Base-by-base conservation (phyloP, 495 filamentous ascomycete species). In the Aspergillus indologenus region DNA sequence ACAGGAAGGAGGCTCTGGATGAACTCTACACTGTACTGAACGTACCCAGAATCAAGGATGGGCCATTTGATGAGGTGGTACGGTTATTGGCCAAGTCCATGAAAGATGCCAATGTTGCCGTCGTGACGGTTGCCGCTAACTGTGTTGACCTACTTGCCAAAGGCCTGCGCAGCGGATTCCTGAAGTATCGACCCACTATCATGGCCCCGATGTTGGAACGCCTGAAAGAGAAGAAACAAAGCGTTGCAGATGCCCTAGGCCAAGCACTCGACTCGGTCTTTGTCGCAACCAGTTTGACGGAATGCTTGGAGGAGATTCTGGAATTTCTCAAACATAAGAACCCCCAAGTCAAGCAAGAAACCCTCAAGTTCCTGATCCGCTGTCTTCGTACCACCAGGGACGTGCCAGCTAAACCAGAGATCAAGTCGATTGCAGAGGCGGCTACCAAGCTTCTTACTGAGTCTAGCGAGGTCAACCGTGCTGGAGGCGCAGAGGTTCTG, bases 31-130 rank as follows among this genome's bases (percentile, higher is more conserved):
- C 79, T 14, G 79, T 83, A 9, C 73, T 95, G 54, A 96, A 98
- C 67, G 86, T 94, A 18, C 92, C 94, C 21, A 84, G 87, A 54
- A 96, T 99, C 69, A 92, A 96, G 71, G 94, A 98, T 58, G 92
- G 84, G 3, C 87, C 87, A 44, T 99, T 89, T 62, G 83, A 87
- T 71, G 92, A 98, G 60, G 85, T 96, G 65, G 83, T 89, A 45
- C 82, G 87, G 46, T 83, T 81, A 5, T 75, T 98, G 46, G 94
- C 94, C 24, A 98, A 97, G 70, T 90, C 84, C 64, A 98, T 98
- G 93, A 98, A 98, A 71, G 95, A 99, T 68, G 94, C 95, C 50
- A 99, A 99, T 66, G 87, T 99, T 65, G 90, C 90, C 8, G 94
- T 98, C 45, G 95, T 96, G 29, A 93, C 90, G 1, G 87, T 91